Base-by-base conservation (phyloP, 164 flowering plant genomes). In the Berberis vulgaris region DNA sequence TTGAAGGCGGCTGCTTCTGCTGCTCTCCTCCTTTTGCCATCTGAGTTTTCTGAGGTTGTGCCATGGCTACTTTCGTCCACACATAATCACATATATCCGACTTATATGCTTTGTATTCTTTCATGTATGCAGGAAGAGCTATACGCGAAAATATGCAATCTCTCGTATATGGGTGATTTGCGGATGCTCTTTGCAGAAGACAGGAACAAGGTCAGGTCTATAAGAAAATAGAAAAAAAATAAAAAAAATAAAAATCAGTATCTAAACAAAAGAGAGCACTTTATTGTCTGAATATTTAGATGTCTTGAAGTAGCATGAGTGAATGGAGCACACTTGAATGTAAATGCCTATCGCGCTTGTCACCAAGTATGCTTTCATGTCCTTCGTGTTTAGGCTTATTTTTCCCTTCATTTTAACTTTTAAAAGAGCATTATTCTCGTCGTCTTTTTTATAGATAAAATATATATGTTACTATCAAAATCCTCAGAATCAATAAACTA, bases 101-200 rank as follows among this genome's bases (percentile, higher is more conserved):
- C 1, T 10, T 52, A 12, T 3, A 26, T 52, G 11, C 4, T 52
- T 4, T 52, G 5, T 52, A 50, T 47, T 63, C 46, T 41, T 60
- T 53, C 2, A 12, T 47, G 70, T 44, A 52, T 73, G 79, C 87
- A 93, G 98, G 96, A 79, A 74, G 90, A 94, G 62, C 74, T 94
- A 54, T 94, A 83, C 79, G 82, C 97, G 73, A 89, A 82, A 79
- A 87, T 94, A 60, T 94, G 97, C 71, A 76, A 86, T 74, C 90
- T 94, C 56, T 94, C 97, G 63, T 94, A 91, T 61, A 85, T 73
- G 85, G 98, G 98, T 71, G 98, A 94, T 65, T 53, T 94, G 81
- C 80, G 98, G 40, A 94, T 94, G 97, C 72, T 86, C 59, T 91
- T 94, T 82, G 98, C 96, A n/a, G 98, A 94, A 74, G 98, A 94